Base-by-base conservation (phyloP, 129 eudicot genomes). In the Tagetes patula region DNA sequence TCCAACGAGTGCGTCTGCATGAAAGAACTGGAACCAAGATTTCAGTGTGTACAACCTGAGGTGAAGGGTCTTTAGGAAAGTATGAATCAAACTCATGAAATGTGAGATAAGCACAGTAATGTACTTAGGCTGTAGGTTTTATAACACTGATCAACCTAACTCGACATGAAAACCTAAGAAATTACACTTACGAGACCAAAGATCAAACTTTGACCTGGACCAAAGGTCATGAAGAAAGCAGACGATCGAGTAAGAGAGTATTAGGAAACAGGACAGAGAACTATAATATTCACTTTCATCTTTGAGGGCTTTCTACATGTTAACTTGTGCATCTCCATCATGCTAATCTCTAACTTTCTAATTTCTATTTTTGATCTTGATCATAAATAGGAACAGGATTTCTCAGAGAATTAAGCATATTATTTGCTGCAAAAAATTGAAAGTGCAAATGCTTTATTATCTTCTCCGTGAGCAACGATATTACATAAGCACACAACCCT, bases 1-100 rank as follows among this genome's bases (percentile, higher is more conserved):
- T 64, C 69, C 69, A 64, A 64, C 34, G 13, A 38, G 69, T 64
- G 14, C 6, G 47, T 64, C 69, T 64, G 69, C 69, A 39, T 64
- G 69, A 64, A 61, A 64, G 34, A 64, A 64, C 69, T 64, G 32
- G 45, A 62, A 62, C 67, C 67, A 37, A 62, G 67, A 62, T 62
- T 62, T 62, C 67, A 62, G 67, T 62, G 30, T n/a, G 33, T n/a
- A 64, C 69, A 64, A 39, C 33, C 69, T 38, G 49, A 38, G 69
- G 48, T 12, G 69, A 64, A 14, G 67, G 49, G 49, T 64, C 49
- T 64, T 64, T 64, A 64, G 69, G 14, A 36, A 64, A 64, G 69
- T 39, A 40, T 40, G 48, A 64, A 39, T 39, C 69, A 64, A 64
- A 64, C 49, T 64, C 49, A 64, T 64, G 34, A 39, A n/a, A 39